Percentiles rank a stretch among this genome's conserved stretches.
Conservation (phyloP, 2,329 filamentous ascomycete species). For the Venturia nashicola region DNA sequence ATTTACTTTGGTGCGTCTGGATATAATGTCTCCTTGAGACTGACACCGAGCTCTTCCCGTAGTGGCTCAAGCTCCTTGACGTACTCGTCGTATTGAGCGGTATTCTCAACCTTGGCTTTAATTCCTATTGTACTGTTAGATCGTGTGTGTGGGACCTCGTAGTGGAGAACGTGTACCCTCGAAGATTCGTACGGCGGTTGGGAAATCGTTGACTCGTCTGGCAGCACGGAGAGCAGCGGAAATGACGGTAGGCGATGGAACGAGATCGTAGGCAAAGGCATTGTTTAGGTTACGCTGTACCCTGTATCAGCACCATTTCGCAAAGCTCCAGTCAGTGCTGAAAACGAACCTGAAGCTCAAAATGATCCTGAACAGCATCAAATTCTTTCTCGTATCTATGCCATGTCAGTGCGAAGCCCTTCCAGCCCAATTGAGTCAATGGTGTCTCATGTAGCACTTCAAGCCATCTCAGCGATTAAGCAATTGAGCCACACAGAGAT, state of each 20-base stretch:
- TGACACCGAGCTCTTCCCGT: slow-evolving; percentile 84
- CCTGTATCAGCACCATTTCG: background rate
- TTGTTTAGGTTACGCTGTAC: slow-evolving; percentile 89
- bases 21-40: slow-evolving; percentile 87
- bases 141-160: background rate
- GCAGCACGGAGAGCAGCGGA: slow-evolving; percentile 86
- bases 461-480: background rate
- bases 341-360: slow-evolving; percentile 77
- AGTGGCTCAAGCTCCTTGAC: slow-evolving; percentile 84
- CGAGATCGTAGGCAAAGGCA: slow-evolving; percentile 99
- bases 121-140: slow-evolving; percentile 48
- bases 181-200: slow-evolving; percentile 95
- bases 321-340: background rate
- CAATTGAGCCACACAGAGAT: slow-evolving; percentile 10
- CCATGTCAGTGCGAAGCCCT: slow-evolving; percentile 10
- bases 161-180: slow-evolving; percentile 56
- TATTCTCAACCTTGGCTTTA: slow-evolving; percentile 99
- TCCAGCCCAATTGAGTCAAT: slow-evolving; percentile 1
- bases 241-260: slow-evolving; percentile 85
- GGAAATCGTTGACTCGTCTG: slow-evolving; percentile 94
- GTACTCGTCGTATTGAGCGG: slow-evolving; percentile 93
- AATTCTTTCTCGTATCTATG: slow-evolving; percentile 98
- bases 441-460: slow-evolving; percentile 11
- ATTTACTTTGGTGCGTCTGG: slow-evolving; percentile 34
- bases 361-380: slow-evolving; percentile 92